These are phyloP conservation scores for Pichia californica DNA, from an alignment of 805 yeast species.

Conservation along the genomic window DNA sequence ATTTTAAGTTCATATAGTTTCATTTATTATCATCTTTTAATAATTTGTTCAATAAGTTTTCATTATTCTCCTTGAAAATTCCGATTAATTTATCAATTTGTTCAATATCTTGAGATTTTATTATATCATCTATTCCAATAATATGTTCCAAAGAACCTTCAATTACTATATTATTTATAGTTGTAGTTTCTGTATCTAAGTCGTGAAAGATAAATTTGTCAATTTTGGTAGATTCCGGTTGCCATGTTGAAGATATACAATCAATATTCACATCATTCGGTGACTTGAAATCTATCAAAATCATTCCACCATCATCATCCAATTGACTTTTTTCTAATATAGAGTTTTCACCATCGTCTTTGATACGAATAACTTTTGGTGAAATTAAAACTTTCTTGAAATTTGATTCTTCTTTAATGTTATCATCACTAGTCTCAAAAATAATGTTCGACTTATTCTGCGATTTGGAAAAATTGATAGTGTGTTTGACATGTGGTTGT, in stretches of 20 bases:
- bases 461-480: neutral
- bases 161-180: slow-evolving; percentile 3
- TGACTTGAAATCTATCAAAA: neutral
- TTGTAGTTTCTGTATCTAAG: neutral
- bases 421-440: too few species aligned
- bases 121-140: neutral
- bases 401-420: too few species aligned
- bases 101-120: neutral
- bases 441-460: too few species aligned
- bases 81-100: neutral
- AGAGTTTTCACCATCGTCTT: too few species aligned
- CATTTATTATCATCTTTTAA: neutral
- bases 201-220: slow-evolving; percentile 13
- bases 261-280: neutral
- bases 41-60: neutral
- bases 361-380: too few species aligned
- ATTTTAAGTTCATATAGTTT: too few species aligned
- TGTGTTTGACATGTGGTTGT: neutral
- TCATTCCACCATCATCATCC: neutral
- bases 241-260: slow-evolving; percentile 13
- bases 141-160: slow-evolving; percentile 1
- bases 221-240: neutral
- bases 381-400: too few species aligned
- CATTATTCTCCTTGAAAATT: slow-evolving; percentile 8
- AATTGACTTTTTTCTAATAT: neutral